Conservation (phyloP, 805 yeast species). For the Yamadazyma endophytica region DNA sequence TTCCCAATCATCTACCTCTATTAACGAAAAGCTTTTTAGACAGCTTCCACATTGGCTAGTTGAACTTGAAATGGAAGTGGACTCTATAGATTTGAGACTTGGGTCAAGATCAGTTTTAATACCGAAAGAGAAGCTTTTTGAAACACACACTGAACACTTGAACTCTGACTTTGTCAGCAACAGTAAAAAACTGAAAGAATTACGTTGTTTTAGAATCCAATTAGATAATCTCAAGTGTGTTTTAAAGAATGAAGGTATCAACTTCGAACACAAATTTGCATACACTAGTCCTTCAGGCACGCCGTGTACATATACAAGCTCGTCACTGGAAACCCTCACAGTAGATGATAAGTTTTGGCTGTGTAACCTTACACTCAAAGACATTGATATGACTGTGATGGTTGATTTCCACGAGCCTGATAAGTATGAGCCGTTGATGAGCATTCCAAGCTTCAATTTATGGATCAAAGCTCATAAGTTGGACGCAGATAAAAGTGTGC, state of each 20-base stretch:
- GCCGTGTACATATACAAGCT: too few species aligned
- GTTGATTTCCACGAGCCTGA: conserved; percentile 12
- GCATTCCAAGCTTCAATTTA: conserved; percentile 17
- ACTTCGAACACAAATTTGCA: neutral
- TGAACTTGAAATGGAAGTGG: conserved; percentile 15
- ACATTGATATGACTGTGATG: conserved; percentile 14
- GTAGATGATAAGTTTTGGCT: conserved; percentile 20
- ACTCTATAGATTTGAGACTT: conserved; percentile 16
- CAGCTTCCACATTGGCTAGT: conserved; percentile 33
- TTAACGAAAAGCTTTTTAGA: conserved; percentile 14
- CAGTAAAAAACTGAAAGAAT: conserved; percentile 14
- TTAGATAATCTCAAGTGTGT: conserved; percentile 11
- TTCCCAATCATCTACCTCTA: neutral
- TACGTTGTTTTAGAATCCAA: conserved; percentile 12
- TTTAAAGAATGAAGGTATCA: conserved; percentile 4
- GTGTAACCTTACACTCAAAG: conserved; percentile 10
- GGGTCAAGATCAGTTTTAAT: conserved; percentile 40
- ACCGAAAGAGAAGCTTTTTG: conserved; percentile 16
- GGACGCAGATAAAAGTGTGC: conserved; percentile 7
- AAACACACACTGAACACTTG: conserved; percentile 11
- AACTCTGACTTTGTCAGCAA: conserved; percentile 11
- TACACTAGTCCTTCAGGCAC: conserved; percentile 8
- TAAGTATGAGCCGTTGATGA: conserved; percentile 12
- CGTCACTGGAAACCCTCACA: conserved; percentile 28
- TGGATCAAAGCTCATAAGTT: conserved; percentile 1